Base-by-base conservation (phyloP, 1,284 basidiomycete genomes). In the Boletellus deceptivus region DNA sequence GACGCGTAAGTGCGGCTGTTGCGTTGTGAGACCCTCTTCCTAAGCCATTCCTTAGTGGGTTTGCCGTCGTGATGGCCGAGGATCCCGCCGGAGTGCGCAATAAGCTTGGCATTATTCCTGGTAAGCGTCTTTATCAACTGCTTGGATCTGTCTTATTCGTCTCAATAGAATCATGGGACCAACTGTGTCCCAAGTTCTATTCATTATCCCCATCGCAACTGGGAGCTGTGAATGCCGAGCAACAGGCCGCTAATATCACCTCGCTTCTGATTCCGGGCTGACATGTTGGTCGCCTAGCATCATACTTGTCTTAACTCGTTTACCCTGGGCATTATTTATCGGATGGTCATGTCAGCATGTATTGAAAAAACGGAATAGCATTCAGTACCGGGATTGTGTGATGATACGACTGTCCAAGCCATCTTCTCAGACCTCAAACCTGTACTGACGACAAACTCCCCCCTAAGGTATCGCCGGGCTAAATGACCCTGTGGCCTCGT, bases 1-100 rank as follows among this genome's bases (percentile, higher is more conserved):
- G 68, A 73, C 50, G 58, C 60, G 63, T 65, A 44, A 58, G 62
- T 54, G 14, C 18, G 10, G 24, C n/a, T 25, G 20, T 20, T 11
- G 18, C 8, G 11, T 37, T 7, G 11, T 6, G 18, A 42, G 22
- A 16, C 9, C 7, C 9, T 29, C 45, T 36, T 57, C 25, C 55
- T 31, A 17, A 16, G 20, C 7, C n/a, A 31, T 16, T 53, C 20
- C 31, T 27, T 46, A 67, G 63, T 41, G 74, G 74, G 9, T 62
- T 75, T 10, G 71, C 71, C 34, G 55, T 75, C 13, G 70, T 75
- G 4, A 64, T 75, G 43, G 74, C 70, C 3, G 73, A 73, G 53
- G 57, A 70, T 44, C 63, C 63, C 6, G 20, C 45, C 5, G 64
- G 60, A 14, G 49, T 49, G n/a, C 25, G 13, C 1, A 16, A 16